Percentiles rank a stretch among this genome's conserved stretches.
Evolutionary conservation across 192 early-diverging fungal species (phyloP).

Genomic region (Coemansia guatemalensis): DNA sequence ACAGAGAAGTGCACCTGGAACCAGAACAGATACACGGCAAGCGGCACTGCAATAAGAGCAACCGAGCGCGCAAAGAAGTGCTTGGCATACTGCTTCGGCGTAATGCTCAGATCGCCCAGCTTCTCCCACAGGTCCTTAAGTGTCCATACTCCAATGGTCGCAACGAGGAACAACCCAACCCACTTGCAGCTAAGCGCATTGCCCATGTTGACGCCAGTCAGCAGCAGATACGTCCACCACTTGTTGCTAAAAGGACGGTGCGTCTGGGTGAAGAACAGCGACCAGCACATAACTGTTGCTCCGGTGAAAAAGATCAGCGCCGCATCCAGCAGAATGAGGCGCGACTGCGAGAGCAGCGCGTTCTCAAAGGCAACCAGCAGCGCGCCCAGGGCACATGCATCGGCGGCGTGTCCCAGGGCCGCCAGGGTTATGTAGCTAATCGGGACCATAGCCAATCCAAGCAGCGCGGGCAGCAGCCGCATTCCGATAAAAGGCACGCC

Average conservation of each 20-base stretch:
- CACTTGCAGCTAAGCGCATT: constrained; percentile 80
- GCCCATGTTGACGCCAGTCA: constrained; percentile 83
- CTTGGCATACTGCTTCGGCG: constrained; percentile 49
- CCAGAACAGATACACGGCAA: constrained; percentile 74
- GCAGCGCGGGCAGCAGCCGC: constrained; percentile 73
- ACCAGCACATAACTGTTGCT: constrained; percentile 25
- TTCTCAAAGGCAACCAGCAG: constrained; percentile 87
- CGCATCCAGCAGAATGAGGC: constrained; percentile 88
- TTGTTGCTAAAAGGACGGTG: constrained; percentile 36
- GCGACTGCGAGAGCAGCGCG: constrained; percentile 83
- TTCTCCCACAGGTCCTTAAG: constrained; percentile 85
- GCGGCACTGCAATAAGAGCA: constrained; percentile 80
- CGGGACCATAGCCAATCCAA: constrained; percentile 80
- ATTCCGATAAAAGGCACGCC: constrained; percentile 89
- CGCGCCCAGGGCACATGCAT: constrained; percentile 74
- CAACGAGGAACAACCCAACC: constrained; percentile 92
- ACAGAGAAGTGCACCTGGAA: too few relatives aligned
- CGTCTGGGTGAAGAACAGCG: constrained; percentile 36
- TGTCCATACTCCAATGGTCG: constrained; percentile 79
- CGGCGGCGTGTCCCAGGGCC: constrained; percentile 74
- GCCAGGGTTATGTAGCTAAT: constrained; percentile 81
- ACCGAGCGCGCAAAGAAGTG: constrained; percentile 85
- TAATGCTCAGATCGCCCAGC: constrained; percentile 67
- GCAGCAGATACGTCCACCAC: constrained; percentile 87
- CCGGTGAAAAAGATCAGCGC: constrained; percentile 78